A percentile compares a stretch with the other conserved stretches of the same genome.
Evolutionary conservation across 371 early-diverging fungal species (phyloP).

Genomic region (Fennellomyces sp.): DNA sequence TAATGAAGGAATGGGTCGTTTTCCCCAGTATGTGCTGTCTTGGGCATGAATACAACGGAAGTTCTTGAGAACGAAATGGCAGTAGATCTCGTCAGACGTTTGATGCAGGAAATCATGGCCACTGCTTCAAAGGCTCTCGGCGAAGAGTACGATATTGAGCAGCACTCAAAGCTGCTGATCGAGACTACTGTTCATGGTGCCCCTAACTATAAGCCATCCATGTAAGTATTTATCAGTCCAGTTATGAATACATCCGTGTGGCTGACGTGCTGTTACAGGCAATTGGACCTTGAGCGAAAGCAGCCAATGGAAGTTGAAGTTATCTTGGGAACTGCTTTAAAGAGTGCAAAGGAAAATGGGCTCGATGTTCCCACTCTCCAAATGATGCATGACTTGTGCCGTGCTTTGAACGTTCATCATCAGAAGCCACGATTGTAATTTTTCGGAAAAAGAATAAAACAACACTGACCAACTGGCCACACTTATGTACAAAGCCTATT

Average conservation of each 20-base stretch:
- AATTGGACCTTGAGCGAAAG: conserved; percentile 59
- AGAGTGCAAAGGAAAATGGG: conserved; percentile 52
- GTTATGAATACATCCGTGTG: too few species aligned
- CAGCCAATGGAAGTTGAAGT: conserved; percentile 69
- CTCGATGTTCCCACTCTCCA: conserved; percentile 46
- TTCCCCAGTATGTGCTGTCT: conserved; percentile 70
- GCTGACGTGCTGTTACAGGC: conserved; percentile 10
- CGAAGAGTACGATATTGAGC: conserved; percentile 43
- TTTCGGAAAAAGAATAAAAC: too few species aligned
- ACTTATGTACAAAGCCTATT: too few species aligned
- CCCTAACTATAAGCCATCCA: conserved; percentile 66
- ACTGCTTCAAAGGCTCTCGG: conserved; percentile 47
- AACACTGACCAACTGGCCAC: too few species aligned
- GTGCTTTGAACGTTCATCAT: conserved; percentile 19
- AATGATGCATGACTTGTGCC: conserved; percentile 33
- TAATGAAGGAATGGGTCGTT: conserved; percentile 69
- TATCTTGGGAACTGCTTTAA: conserved; percentile 61
- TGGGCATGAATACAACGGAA: conserved; percentile 64
- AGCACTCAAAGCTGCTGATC: conserved; percentile 43
- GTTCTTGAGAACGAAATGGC: conserved; percentile 60
- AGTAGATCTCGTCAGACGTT: conserved; percentile 39
- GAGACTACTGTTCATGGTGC: conserved; percentile 40
- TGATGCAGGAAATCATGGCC: conserved; percentile 69
- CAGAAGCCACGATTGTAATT: too few species aligned
- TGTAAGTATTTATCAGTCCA: conserved; percentile 29